A percentile compares a stretch with the other conserved stretches of the same genome.
phyloP scores from a whole-genome alignment of 345 rosid species.

The Pelargonium nanum region DNA sequence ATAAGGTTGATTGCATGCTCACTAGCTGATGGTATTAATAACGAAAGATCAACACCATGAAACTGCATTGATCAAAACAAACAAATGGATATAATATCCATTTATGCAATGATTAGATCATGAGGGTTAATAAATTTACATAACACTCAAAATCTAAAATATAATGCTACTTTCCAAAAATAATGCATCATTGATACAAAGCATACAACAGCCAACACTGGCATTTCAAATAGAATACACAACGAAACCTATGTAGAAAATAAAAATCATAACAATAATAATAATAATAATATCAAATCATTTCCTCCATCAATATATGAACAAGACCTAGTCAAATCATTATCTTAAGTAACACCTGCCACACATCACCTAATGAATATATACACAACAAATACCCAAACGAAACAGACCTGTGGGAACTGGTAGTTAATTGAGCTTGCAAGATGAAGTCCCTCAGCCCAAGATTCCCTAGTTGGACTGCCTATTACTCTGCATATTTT shows the following conservation, averaged over 20 bases:
- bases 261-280: too few relatives aligned
- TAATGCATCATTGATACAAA: too few relatives aligned
- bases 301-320: too few relatives aligned
- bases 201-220: neutral
- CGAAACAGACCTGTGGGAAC: slow-evolving; percentile 50
- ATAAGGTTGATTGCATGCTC: slow-evolving; percentile 58
- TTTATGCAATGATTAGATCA: too few relatives aligned
- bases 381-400: neutral
- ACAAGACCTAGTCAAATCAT: too few relatives aligned
- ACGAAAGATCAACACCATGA: slow-evolving; percentile 42
- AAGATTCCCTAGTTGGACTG: slow-evolving; percentile 60
- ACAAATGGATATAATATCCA: too few relatives aligned
- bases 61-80: slow-evolving; percentile 25
- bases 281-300: too few relatives aligned
- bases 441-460: slow-evolving; percentile 85
- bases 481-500: slow-evolving; percentile 89
- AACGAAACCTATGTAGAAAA: neutral
- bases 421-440: slow-evolving; percentile 69
- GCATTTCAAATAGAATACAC: neutral
- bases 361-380: neutral
- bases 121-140: too few relatives aligned
- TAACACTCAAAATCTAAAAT: too few relatives aligned
- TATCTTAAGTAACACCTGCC: too few relatives aligned
- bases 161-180: too few relatives aligned
- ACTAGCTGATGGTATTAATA: slow-evolving; percentile 55